Conservation (phyloP, 1,284 basidiomycete species). For the Volvariella surrecta region DNA sequence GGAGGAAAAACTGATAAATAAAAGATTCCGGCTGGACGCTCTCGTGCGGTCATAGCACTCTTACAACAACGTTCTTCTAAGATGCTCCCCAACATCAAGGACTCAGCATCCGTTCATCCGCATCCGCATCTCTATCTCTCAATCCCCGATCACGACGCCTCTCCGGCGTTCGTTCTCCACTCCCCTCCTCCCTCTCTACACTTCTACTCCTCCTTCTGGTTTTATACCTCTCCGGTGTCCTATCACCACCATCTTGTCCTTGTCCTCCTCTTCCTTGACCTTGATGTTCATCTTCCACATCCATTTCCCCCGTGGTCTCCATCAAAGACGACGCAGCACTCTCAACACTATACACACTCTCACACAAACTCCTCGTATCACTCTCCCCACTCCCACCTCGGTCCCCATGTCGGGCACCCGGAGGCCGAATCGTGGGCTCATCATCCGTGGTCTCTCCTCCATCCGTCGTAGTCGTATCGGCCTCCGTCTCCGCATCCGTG, state of each 20-base stretch:
- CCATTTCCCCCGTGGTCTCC: constrained; percentile 4
- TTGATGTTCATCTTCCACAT: constrained; percentile 12
- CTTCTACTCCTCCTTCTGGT: too few relatives aligned
- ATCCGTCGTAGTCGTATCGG: constrained; percentile 5
- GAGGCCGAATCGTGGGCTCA: constrained; percentile 64
- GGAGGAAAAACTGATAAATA: too few relatives aligned
- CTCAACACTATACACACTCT: constrained; percentile 7
- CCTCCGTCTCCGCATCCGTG: constrained; percentile 36
- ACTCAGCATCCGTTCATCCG: too few relatives aligned
- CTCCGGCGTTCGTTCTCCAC: too few relatives aligned
- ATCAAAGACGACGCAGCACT: background rate
- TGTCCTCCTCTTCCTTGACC: constrained; percentile 12
- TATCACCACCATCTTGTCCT: constrained; percentile 11
- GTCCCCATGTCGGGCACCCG: constrained; percentile 22
- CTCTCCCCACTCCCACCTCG: constrained; percentile 13
- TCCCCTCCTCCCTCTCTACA: too few relatives aligned
- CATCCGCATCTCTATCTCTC: too few relatives aligned
- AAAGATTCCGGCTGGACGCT: too few relatives aligned
- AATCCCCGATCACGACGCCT: too few relatives aligned
- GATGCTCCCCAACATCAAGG: too few relatives aligned
- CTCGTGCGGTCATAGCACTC: too few relatives aligned
- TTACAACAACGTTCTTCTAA: too few relatives aligned
- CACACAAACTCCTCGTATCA: constrained; percentile 6
- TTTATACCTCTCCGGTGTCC: constrained; percentile 11
- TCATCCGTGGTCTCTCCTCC: constrained; percentile 44